These are phyloP conservation scores for Pseudophaeomoniella oleicola DNA, from an alignment of 2,329 filamentous ascomycete species.

Conservation along the genomic window DNA sequence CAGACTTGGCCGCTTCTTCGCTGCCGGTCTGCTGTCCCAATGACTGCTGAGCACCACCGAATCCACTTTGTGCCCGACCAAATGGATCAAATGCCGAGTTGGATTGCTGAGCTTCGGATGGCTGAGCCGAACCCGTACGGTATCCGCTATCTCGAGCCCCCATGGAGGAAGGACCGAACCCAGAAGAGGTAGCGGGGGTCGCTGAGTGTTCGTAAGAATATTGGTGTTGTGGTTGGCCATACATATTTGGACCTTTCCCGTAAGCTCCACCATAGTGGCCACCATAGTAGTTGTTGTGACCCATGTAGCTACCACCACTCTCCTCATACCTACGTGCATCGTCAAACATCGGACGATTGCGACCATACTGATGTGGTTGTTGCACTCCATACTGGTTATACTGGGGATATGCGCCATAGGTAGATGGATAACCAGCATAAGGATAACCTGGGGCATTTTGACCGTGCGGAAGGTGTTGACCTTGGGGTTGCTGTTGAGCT, in stretches of 20 bases:
- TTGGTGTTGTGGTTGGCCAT: conserved; percentile 45
- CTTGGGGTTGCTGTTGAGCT: conserved; percentile 38
- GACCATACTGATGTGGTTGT: conserved; percentile 25
- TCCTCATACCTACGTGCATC: conserved; percentile 34
- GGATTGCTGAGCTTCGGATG: conserved; percentile 39
- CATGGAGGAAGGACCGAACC: conserved; percentile 22
- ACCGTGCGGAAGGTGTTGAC: conserved; percentile 35
- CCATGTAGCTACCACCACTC: conserved; percentile 21
- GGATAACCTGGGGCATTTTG: conserved; percentile 39
- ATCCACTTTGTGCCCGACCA: conserved; percentile 41
- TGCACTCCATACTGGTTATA: conserved; percentile 37
- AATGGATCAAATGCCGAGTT: conserved; percentile 43
- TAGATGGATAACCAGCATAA: conserved; percentile 40
- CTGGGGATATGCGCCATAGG: conserved; percentile 30
- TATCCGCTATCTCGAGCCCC: conserved; percentile 43
- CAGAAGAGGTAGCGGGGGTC: conserved; percentile 44
- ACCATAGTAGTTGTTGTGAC: conserved; percentile 38
- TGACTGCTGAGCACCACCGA: conserved; percentile 34
- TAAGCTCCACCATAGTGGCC: conserved; percentile 37
- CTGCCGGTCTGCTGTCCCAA: conserved; percentile 30
- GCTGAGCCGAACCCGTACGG: conserved; percentile 41
- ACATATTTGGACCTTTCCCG: conserved; percentile 43
- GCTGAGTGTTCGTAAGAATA: conserved; percentile 53
- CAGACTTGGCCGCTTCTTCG: conserved; percentile 42
- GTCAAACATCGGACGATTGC: conserved; percentile 34